A percentile compares a stretch with the other conserved stretches of the same genome.
These are phyloP conservation scores for Kwoniella heveanensis DNA, from an alignment of 768 basidiomycete species.

Conservation along the genomic window DNA sequence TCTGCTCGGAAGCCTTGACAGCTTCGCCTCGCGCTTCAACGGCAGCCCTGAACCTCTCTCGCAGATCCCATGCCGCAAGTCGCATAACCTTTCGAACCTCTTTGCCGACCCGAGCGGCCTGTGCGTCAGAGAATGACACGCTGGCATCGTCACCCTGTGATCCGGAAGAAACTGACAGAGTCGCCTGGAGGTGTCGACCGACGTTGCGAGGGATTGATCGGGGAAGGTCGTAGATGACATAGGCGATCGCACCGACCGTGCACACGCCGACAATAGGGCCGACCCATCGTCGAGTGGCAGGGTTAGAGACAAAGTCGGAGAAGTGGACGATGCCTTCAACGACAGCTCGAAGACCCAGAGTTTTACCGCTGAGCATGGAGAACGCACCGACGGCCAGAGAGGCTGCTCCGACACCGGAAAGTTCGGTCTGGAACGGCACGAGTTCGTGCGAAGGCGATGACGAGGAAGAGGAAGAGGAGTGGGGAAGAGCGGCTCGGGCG, in stretches of 20 bases:
- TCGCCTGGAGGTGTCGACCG: constrained; percentile 75
- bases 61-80: constrained; percentile 84
- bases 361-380: constrained; percentile 84
- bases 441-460: constrained; percentile 54
- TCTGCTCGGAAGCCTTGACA: constrained; percentile 74
- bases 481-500: constrained; percentile 59
- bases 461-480: constrained; percentile 11
- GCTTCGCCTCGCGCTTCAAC: constrained; percentile 79
- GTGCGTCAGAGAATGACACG: constrained; percentile 65
- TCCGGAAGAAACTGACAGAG: constrained; percentile 59
- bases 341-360: constrained; percentile 71
- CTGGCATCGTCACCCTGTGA: constrained; percentile 55
- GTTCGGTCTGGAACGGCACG: constrained; percentile 59
- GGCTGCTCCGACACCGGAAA: constrained; percentile 60
- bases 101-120: constrained; percentile 70
- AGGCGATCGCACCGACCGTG: constrained; percentile 55
- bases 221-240: constrained; percentile 84
- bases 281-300: constrained; percentile 73
- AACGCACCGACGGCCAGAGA: constrained; percentile 70
- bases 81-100: constrained; percentile 94
- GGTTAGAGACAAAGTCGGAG: constrained; percentile 77
- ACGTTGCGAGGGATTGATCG: constrained; percentile 83
- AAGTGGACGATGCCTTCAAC: constrained; percentile 77
- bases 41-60: constrained; percentile 74
- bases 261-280: constrained; percentile 79